A percentile compares a stretch with the other conserved stretches of the same genome.
Evolutionary conservation across 257 asterid genomes (phyloP).

Genomic region (Gardenia jasminoides): DNA sequence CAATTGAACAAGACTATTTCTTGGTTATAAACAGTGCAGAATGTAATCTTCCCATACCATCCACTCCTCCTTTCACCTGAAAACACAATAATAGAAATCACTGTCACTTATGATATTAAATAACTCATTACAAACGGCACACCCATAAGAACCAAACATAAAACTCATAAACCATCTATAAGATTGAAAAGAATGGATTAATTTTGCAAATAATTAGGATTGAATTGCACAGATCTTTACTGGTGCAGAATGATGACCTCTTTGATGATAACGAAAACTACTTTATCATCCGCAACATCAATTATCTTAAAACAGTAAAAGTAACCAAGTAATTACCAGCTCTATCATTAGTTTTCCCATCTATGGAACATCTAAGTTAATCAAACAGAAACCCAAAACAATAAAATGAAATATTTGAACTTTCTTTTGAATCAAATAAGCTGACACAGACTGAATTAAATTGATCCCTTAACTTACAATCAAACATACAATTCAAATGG

Average conservation of each 20-base stretch:
- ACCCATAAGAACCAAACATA: neutral
- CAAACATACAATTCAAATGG: conserved; percentile 2
- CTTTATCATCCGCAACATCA: neutral
- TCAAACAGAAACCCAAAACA: conserved; percentile 9
- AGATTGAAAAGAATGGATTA: neutral
- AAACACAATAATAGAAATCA: neutral
- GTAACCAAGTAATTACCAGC: conserved; percentile 1
- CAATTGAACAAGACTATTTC: neutral
- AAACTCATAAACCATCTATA: neutral
- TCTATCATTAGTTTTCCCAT: neutral
- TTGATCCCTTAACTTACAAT: neutral
- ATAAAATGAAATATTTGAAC: neutral
- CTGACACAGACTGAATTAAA: neutral
- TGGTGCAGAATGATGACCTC: neutral
- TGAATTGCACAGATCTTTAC: conserved; percentile 16
- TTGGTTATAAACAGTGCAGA: neutral
- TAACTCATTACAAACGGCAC: neutral
- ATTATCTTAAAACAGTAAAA: neutral
- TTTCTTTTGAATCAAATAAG: neutral
- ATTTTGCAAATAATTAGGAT: neutral
- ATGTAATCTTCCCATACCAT: neutral
- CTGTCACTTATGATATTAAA: neutral
- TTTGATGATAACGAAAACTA: neutral
- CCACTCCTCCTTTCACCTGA: conserved; percentile 15
- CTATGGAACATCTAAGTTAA: neutral